Evolutionary conservation across 176 grass and related monocot genomes (phyloP), one percentile per base, ranked within the genome.

Genomic region (Canna indica): DNA sequence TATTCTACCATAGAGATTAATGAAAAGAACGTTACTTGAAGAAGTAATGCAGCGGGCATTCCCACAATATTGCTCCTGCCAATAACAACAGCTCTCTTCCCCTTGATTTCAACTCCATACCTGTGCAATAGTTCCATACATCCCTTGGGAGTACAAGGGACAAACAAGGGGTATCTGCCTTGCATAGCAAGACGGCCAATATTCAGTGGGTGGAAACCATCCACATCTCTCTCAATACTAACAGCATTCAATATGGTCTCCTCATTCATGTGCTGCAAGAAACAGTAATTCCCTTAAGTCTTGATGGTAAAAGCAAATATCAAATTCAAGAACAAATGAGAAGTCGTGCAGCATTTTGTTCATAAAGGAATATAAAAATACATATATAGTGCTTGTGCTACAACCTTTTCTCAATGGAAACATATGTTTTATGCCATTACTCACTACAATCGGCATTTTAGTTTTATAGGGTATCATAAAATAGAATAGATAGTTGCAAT

Each of bases 131-230:
- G 76, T 73, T 97, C 94, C 77, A 97, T 97, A 79, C 94, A 97
- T 83, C 94, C 86, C 85, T 92, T 97, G n/a, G 94, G 94, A 33
- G 94, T 97, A 83, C 94, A 97, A 39, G 94, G 89, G 71, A 93
- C 84, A 86, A 92, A 97, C 53, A 90, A 83, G 0, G 94, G 86
- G 38, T 99, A 78, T 36, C 94, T 64, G 28, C 94, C 89, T 87
- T 99, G 94, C 94, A 99, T 99, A 35, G 89, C 86, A 73, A 99
- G 88, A 38, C 86, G 82, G 32, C 94, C 94, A 63, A 99, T 99
- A 75, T 97, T 97, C 62, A 97, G 78, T 5, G 94, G 94, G 80
- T 99, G 89, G 68, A 99, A 99, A 75, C 89, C 86, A 81, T 93
- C 94, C 12, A 99, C 82, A 17, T 99, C 89, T 72, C 93, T 97